Evolutionary conservation across 345 rosid species (phyloP).

Genomic region (Sonneratia caseolaris): DNA sequence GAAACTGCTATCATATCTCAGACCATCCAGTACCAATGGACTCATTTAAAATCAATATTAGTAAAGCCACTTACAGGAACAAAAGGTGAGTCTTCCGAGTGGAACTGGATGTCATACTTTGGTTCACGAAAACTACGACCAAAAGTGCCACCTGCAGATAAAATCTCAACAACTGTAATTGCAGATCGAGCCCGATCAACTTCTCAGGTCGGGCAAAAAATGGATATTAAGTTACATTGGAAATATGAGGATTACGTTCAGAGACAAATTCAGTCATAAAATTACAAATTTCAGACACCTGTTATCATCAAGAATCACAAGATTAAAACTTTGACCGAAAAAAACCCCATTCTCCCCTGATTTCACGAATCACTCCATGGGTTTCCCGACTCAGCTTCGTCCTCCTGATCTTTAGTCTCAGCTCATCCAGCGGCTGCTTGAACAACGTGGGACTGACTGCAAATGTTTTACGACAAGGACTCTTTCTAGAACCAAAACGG

Average conservation of each 20-base stretch:
- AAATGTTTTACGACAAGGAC: background rate
- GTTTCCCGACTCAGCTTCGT: background rate
- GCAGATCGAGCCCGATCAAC: background rate
- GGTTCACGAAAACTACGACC: conserved; percentile 71
- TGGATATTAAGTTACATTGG: background rate
- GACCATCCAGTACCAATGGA: background rate
- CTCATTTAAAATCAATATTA: background rate
- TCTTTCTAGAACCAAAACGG: background rate
- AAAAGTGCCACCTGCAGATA: conserved; percentile 49
- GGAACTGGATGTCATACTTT: conserved; percentile 67
- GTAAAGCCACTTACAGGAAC: conserved; percentile 52
- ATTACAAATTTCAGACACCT: background rate
- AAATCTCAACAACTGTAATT: background rate
- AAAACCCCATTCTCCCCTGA: background rate
- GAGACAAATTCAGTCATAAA: background rate
- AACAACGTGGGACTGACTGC: background rate
- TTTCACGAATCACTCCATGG: background rate
- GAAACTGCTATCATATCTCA: background rate
- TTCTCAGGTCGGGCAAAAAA: background rate
- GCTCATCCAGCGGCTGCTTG: background rate
- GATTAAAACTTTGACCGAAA: background rate
- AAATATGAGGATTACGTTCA: background rate
- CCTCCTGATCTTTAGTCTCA: background rate
- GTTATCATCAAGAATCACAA: background rate
- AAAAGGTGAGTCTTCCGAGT: conserved; percentile 56